Percentiles rank a stretch among this genome's conserved stretches.
Conservation (phyloP, 371 early-diverging fungal genomes). For the Mortierella sp. region DNA sequence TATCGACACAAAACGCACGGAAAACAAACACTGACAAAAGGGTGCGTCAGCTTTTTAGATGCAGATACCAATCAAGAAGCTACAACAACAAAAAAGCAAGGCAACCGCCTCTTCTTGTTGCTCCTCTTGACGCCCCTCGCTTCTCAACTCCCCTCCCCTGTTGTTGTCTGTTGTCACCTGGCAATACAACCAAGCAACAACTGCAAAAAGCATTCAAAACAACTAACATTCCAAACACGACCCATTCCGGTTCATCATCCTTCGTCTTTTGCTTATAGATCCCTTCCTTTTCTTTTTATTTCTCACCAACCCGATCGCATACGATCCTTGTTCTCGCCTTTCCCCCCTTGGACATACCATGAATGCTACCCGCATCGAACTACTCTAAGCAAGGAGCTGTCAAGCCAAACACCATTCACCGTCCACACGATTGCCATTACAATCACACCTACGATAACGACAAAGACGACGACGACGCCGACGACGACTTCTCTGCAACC, state of each 20-base stretch:
- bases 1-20: slow-evolving; percentile 3
- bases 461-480: slow-evolving; percentile 2
- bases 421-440: slow-evolving; percentile 12
- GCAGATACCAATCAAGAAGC: not conserved
- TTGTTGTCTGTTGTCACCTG: not conserved
- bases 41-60: not conserved
- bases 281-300: not conserved
- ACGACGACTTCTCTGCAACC: slow-evolving; percentile 11
- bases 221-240: slow-evolving; percentile 8
- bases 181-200: not conserved
- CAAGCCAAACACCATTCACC: slow-evolving; percentile 12
- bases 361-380: slow-evolving; percentile 29
- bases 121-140: not conserved
- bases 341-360: slow-evolving; percentile 23
- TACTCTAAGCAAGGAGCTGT: slow-evolving; percentile 35
- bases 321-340: slow-evolving; percentile 3
- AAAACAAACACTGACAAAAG: not conserved
- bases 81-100: not conserved
- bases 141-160: not conserved
- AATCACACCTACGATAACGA: not conserved
- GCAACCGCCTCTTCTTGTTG: not conserved
- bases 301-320: not conserved
- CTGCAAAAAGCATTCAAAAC: not conserved
- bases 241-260: not conserved
- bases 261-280: not conserved